phyloP scores from a whole-genome alignment of 805 yeast species.

The Suhomyces prunicola region DNA sequence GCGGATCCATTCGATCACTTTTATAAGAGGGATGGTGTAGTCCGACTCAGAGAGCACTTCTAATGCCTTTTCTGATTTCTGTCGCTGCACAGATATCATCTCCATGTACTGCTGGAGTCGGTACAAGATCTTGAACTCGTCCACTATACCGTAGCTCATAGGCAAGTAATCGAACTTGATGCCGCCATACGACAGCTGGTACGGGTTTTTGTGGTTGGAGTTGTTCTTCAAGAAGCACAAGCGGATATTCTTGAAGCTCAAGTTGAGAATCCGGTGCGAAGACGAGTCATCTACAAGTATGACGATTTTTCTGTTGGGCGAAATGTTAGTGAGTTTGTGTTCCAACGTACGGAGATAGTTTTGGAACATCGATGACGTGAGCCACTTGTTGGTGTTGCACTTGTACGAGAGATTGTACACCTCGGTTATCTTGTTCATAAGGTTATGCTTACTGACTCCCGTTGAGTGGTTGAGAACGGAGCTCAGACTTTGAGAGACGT shows the following conservation, averaged over 20 bases:
- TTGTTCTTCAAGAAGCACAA: constrained; percentile 39
- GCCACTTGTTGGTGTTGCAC: constrained; percentile 60
- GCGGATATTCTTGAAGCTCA: constrained; percentile 34
- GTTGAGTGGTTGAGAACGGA: constrained; percentile 12
- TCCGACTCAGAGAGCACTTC: constrained; percentile 38
- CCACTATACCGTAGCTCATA: constrained; percentile 61
- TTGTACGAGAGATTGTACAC: constrained; percentile 54
- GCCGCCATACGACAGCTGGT: constrained; percentile 36
- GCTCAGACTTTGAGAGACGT: constrained; percentile 27
- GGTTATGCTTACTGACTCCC: constrained; percentile 11
- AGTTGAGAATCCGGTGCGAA: constrained; percentile 52
- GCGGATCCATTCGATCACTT: constrained; percentile 57
- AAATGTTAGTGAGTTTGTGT: constrained; percentile 48
- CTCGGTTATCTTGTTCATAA: constrained; percentile 41
- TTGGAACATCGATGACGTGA: constrained; percentile 60
- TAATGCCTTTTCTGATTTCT: constrained; percentile 11
- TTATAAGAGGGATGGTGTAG: constrained; percentile 49
- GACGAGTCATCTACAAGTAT: constrained; percentile 60
- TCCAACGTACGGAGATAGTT: constrained; percentile 60
- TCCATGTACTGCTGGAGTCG: constrained; percentile 55
- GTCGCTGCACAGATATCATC: constrained; percentile 36
- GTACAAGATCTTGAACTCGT: constrained; percentile 57
- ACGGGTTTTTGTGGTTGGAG: constrained; percentile 36
- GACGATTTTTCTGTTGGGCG: constrained; percentile 47
- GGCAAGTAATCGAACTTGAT: constrained; percentile 55